Evolutionary conservation across 1,139 yeast species (phyloP).

Genomic region (Spathaspora sp.): DNA sequence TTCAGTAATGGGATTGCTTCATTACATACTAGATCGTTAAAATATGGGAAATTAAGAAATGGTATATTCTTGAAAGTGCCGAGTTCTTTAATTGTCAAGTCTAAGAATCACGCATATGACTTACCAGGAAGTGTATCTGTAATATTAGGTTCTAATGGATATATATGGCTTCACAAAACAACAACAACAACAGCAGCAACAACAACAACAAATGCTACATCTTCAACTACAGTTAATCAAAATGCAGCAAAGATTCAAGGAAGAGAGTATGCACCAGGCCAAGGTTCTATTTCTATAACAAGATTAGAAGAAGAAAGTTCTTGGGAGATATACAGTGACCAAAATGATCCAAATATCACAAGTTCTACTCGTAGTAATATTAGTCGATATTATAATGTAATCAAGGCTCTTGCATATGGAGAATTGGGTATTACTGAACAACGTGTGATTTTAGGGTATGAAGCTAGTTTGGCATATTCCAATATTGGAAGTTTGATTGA

Average conservation of each 20-base stretch:
- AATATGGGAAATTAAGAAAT: slow-evolving; percentile 92
- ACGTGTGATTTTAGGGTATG: slow-evolving; percentile 79
- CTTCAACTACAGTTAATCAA: slow-evolving; percentile 23
- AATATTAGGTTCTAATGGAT: slow-evolving; percentile 93
- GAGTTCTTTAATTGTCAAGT: slow-evolving; percentile 74
- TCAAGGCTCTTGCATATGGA: slow-evolving; percentile 74
- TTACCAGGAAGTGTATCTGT: slow-evolving; percentile 90
- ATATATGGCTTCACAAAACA: slow-evolving; percentile 86
- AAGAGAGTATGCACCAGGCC: slow-evolving; percentile 41
- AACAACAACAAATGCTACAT: slow-evolving; percentile 11
- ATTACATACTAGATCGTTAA: slow-evolving; percentile 89
- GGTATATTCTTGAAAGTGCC: slow-evolving; percentile 85
- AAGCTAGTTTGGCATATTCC: slow-evolving; percentile 79
- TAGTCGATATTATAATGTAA: slow-evolving; percentile 80
- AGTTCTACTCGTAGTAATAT: slow-evolving; percentile 67
- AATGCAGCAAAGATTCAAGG: slow-evolving; percentile 27
- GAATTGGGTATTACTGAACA: slow-evolving; percentile 86
- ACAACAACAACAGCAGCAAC: slow-evolving; percentile 11
- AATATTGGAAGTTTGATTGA: slow-evolving; percentile 74
- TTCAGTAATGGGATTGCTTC: slow-evolving; percentile 92
- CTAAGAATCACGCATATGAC: slow-evolving; percentile 82
- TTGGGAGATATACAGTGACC: slow-evolving; percentile 92
- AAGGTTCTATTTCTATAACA: slow-evolving; percentile 70
- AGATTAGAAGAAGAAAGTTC: slow-evolving; percentile 91
- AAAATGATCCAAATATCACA: slow-evolving; percentile 68